These are phyloP conservation scores for Lactarius psammicola DNA, from an alignment of 768 basidiomycete genomes.

Conservation along the genomic window DNA sequence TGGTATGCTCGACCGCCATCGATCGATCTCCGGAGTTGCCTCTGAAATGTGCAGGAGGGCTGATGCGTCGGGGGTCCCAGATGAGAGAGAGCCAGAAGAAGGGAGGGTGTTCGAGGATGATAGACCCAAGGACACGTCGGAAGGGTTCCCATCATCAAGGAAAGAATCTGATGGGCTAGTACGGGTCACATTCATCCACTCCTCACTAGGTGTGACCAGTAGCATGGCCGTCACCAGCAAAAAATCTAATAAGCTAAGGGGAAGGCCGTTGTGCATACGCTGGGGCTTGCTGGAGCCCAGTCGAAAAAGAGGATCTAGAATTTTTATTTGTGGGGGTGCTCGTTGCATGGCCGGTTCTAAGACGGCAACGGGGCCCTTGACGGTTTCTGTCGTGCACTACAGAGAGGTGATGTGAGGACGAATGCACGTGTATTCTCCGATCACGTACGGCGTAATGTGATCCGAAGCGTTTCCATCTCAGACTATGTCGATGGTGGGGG, in stretches of 20 bases:
- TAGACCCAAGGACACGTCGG: background rate
- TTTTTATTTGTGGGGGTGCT: constrained; percentile 50
- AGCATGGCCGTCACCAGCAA: constrained; percentile 65
- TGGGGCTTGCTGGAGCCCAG: constrained; percentile 50
- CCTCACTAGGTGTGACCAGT: constrained; percentile 65
- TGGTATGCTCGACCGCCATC: constrained; percentile 16
- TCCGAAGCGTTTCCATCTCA: constrained; percentile 72
- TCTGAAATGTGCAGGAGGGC: background rate
- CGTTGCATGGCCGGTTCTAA: constrained; percentile 54
- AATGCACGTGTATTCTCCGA: constrained; percentile 3
- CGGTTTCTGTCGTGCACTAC: constrained; percentile 61
- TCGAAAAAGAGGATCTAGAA: constrained; percentile 62
- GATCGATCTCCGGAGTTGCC: constrained; percentile 16
- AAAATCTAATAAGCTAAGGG: constrained; percentile 67
- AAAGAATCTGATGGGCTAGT: constrained; percentile 3
- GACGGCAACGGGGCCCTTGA: constrained; percentile 64
- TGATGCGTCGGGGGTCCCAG: background rate
- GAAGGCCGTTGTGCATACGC: constrained; percentile 62
- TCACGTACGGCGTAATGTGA: constrained; percentile 40
- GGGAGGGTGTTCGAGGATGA: background rate
- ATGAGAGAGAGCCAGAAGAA: background rate
- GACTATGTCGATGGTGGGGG: constrained; percentile 56
- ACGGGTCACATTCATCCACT: constrained; percentile 39
- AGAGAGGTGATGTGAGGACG: background rate
- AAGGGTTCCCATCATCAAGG: background rate